Base-by-base conservation (phyloP, 2,329 filamentous ascomycete species). In the Cladosporium sphaerospermum region DNA sequence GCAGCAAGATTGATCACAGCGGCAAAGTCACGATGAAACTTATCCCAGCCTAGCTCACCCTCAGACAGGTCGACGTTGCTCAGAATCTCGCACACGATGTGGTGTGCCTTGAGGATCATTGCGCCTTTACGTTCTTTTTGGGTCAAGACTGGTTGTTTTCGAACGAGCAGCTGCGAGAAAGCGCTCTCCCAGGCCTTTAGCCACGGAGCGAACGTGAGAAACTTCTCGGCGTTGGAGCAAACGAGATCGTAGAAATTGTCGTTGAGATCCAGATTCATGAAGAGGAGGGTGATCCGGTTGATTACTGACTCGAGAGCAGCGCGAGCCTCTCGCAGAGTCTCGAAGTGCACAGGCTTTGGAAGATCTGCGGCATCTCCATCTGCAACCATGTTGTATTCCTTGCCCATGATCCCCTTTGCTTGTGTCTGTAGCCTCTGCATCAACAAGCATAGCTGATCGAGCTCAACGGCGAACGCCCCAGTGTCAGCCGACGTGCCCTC, bases 101-200 rank as follows among this genome's bases (percentile, higher is more conserved):
- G 58, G 42, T 63, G 60, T 31, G 60, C 61, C 51, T 62, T 63
- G 13, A 63, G 53, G 13, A 60, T 49, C 60, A 61, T 62, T 1
- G 60, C 60, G 4, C 53, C 57, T 46, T 57, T 62, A 7, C 53
- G 54, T 23, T 62, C 57, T 31, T 51, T 19, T 1, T 48, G 23
- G n/a, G 37, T 57, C 45, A 62, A 50, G 8, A 1, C 14, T 19
- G 19, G 23, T 10, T 41, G 23, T 7, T 16, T 50, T 9, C 39
- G 23, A 3, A 41, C 37, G 23, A 59, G 57, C 9, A 46, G 40
- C 16, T 47, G 36, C 3, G 45, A 36, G 11, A 63, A 63, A 6
- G 57, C 57, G 7, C 45, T 31, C 46, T 63, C 60, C 60, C 61
- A 62, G 4, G 54, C 37, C 19, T 55, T 49, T 3, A 63, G 48